Percentiles rank a stretch among this genome's conserved stretches.
Conservation (phyloP, 164 flowering plant species). For the Nymphaea thermarum region DNA sequence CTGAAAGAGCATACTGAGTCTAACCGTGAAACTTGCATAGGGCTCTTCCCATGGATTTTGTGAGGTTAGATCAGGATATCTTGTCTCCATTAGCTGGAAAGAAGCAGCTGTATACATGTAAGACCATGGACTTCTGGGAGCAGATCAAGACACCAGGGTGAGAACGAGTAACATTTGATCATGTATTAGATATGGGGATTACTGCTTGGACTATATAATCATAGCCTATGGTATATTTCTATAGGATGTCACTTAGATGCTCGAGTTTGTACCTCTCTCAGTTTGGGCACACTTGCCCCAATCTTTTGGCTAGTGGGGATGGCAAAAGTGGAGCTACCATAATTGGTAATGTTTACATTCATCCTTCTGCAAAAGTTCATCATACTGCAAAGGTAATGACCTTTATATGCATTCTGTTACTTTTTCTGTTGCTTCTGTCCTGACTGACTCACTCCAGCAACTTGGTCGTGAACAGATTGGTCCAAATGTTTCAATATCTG, state of each 20-base stretch:
- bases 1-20: too few species aligned
- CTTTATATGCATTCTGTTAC: not conserved
- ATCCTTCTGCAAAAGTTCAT: conserved; percentile 98
- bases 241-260: conserved; percentile 91
- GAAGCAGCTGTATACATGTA: conserved; percentile 77
- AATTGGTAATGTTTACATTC: conserved; percentile 73
- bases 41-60: conserved; percentile 70
- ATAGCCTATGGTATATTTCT: conserved; percentile 1
- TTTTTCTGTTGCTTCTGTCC: not conserved
- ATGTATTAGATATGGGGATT: not conserved
- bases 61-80: conserved; percentile 95
- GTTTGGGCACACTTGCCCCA: conserved; percentile 54
- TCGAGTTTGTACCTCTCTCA: conserved; percentile 77
- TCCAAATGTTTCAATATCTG: conserved; percentile 94
- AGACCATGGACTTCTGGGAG: conserved; percentile 93
- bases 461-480: conserved; percentile 51
- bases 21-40: conserved; percentile 17
- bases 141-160: conserved; percentile 99
- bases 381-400: conserved; percentile 78
- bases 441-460: too few species aligned
- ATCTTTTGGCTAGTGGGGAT: conserved; percentile 80
- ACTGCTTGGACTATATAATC: not conserved
- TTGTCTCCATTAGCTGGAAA: conserved; percentile 97
- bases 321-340: conserved; percentile 64
- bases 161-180: conserved; percentile 1